phyloP scores from a whole-genome alignment of 345 rosid species.

The Firmiana major region DNA sequence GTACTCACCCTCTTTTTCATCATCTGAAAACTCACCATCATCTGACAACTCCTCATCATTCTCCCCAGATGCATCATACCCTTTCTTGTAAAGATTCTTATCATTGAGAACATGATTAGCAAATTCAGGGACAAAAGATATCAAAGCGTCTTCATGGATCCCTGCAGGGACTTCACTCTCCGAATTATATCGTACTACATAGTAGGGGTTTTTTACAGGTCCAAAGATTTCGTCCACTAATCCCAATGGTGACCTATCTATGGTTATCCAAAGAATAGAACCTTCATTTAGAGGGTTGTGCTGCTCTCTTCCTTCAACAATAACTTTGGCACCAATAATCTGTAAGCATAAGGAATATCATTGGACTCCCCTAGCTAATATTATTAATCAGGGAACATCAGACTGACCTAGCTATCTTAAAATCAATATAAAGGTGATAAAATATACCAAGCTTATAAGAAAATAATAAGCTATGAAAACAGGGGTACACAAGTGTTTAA shows the following conservation, averaged over 20 bases:
- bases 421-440: not conserved
- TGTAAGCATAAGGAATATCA: conserved; percentile 28
- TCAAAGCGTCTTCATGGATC: conserved; percentile 49
- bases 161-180: conserved; percentile 76
- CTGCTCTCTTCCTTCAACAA: conserved; percentile 78
- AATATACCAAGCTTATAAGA: not conserved
- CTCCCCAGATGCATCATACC: conserved; percentile 95
- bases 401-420: not conserved
- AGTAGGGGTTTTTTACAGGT: conserved; percentile 83
- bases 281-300: conserved; percentile 85
- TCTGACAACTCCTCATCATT: conserved; percentile 84
- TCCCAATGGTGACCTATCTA: conserved; percentile 62
- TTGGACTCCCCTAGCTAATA: not conserved
- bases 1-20: conserved; percentile 87
- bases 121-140: conserved; percentile 79
- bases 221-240: conserved; percentile 91
- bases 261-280: conserved; percentile 83
- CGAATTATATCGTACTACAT: conserved; percentile 84
- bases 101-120: conserved; percentile 69
- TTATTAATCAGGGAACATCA: not conserved
- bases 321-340: conserved; percentile 68
- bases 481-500: not conserved
- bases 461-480: not conserved
- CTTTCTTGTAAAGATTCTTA: conserved; percentile 75
- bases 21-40: conserved; percentile 90